Evolutionary conservation across 2,329 filamentous ascomycete species (phyloP), one percentile per base, ranked within the genome.

Genomic region (Penicillium sp.): DNA sequence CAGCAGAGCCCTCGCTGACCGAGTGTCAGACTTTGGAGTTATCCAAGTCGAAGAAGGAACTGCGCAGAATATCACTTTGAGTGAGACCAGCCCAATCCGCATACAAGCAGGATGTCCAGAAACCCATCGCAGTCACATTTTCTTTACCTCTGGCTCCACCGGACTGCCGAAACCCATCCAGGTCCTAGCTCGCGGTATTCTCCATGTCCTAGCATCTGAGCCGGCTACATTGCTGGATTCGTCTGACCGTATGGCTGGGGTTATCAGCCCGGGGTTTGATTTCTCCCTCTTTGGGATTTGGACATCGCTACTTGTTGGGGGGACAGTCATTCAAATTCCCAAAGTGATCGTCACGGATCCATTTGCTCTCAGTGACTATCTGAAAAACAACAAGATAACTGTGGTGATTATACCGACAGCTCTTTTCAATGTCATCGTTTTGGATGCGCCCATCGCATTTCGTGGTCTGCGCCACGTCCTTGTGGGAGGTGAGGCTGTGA

Each of bases 131-230:
- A 58, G 46, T 13, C 60, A 60, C 35, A 60, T 61, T 34, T 48
- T 86, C 25, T 89, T 87, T 66, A 89, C 87, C 0, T 82, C 79
- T 3, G 89, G 90, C 18, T 65, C 65, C 2, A 88, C 91, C 72
- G 88, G 88, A 38, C 78, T 81, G 63, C 89, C 89, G 31, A 94
- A 93, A 76, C 88, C 89, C 57, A 90, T 96, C 9, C 80, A 85
- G 54, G 90, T 90, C 67, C 83, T 86, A 3, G 87, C 89, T 68
- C 78, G 31, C 15, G 49, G 57, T 12, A 56, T 60, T 23, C 39
- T 55, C 6, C 60, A 60, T 41, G 18, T 60, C 2, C 29, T 38
- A 31, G 52, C 35, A 21, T 50, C 44, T 15, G 50, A 29, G 5
- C 40, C 42, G 2, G 21, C 46, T 46, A 51, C 60, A 27, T 37